Evolutionary conservation across 345 rosid genomes (phyloP), one percentile per base, ranked within the genome.

Genomic region (Garcia nutans): DNA sequence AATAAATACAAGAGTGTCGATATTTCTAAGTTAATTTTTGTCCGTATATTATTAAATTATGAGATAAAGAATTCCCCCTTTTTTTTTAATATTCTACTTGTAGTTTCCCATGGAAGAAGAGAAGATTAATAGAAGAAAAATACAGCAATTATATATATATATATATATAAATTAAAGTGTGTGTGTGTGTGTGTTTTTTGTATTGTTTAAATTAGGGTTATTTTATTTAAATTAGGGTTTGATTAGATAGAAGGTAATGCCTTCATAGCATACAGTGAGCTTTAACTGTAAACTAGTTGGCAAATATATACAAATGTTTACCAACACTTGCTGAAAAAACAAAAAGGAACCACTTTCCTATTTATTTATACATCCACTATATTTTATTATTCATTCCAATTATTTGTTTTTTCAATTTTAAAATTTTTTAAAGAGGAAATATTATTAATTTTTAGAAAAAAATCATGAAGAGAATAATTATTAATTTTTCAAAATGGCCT

Each of bases 281-380:
- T 72, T 72, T 72, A 72, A 76, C 76, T 78, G 80, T 77, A 61
- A 70, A 24, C 42, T 13, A 62, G 79, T 76, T 69, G 75, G 75
- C 73, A 65, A 45, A 47, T 11, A 28, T 28, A 28, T 1, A 44
- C 23, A 62, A 37, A 66, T 66, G 19, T 19, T 71, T 8, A 49
- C 1, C 55, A 68, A 6, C 57, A 23, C 58, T 68, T 6, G 24
- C n/a, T 31, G 20, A 69, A 31, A 31, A 69, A 76, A 26, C 42
- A 71, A 47, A 31, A 55, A 28, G 61, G 64, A 50, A 20, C 71
- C 77, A 52, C 77, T 31, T 9, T 47, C 10, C 50, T 9, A 47
- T 47, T 1, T 47, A 47, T 44, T 6, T 11, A 47, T 8, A 47
- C 50, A 47, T 9, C 10, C 12, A 8, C 50, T 47, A 47, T 9